A percentile compares a stretch with the other conserved stretches of the same genome.
phyloP scores from a whole-genome alignment of 345 rosid genomes.

The Pistacia integerrima region DNA sequence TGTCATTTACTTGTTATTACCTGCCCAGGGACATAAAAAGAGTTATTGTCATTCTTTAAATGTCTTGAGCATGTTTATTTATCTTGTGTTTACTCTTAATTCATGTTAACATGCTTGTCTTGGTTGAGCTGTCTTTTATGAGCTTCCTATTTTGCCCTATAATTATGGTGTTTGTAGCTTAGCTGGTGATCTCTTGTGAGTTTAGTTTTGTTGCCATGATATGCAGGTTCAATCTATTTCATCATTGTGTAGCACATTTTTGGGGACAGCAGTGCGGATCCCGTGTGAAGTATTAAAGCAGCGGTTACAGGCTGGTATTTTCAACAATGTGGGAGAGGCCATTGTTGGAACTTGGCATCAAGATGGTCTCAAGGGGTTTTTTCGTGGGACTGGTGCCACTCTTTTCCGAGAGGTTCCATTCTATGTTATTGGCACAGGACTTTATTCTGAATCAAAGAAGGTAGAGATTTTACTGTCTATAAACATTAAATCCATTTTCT shows the following conservation, averaged over 20 bases:
- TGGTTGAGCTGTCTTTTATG: no score
- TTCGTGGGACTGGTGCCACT: conserved; percentile 97
- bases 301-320: conserved; percentile 91
- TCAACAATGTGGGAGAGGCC: conserved; percentile 90
- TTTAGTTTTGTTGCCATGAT: conserved; percentile 1
- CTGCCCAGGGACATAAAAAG: no score
- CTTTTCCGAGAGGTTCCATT: conserved; percentile 97
- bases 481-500: neutral
- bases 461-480: conserved; percentile 31
- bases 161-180: no score
- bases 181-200: neutral
- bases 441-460: conserved; percentile 96
- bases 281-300: conserved; percentile 99
- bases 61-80: no score
- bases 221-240: conserved; percentile 90
- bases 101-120: no score
- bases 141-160: no score
- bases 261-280: conserved; percentile 94
- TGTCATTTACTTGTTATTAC: no score
- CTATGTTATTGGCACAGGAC: conserved; percentile 92
- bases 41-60: no score
- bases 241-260: conserved; percentile 89
- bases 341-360: conserved; percentile 88
- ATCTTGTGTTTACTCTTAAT: no score
- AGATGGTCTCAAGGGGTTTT: conserved; percentile 90